Percentiles rank a stretch among this genome's conserved stretches.
Evolutionary conservation across 176 grass and related monocot genomes (phyloP).

Genomic region (Oryza brachyantha): DNA sequence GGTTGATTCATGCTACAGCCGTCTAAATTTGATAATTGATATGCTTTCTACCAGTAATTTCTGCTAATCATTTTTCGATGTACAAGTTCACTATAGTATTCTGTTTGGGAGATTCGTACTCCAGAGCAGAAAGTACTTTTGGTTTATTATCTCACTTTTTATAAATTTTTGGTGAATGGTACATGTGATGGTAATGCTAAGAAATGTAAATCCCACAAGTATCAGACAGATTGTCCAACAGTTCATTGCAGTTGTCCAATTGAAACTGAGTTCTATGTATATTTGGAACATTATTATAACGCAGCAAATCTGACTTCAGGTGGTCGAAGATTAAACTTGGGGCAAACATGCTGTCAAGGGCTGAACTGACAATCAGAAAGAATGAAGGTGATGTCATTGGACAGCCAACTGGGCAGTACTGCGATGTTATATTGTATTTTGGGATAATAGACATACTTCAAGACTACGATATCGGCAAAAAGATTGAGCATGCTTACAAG

Average conservation of each 20-base stretch:
- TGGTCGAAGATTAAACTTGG: constrained; percentile 70
- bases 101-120: background rate
- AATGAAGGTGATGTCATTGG: constrained; percentile 60
- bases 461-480: constrained; percentile 92
- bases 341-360: constrained; percentile 71
- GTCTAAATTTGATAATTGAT: background rate
- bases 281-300: background rate
- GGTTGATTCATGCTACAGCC: constrained; percentile 8
- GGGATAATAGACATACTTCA: constrained; percentile 96
- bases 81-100: background rate
- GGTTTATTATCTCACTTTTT: background rate
- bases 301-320: background rate
- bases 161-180: background rate
- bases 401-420: constrained; percentile 71
- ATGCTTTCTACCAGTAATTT: background rate
- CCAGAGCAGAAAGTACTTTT: background rate
- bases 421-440: constrained; percentile 75
- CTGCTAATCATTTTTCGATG: background rate
- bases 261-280: background rate
- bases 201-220: background rate
- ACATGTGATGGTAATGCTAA: background rate
- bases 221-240: background rate
- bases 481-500: constrained; percentile 81
- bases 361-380: constrained; percentile 56
- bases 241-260: background rate